Conservation (phyloP, 192 early-diverging fungal genomes). For the Globomyces pollinis-pini region DNA sequence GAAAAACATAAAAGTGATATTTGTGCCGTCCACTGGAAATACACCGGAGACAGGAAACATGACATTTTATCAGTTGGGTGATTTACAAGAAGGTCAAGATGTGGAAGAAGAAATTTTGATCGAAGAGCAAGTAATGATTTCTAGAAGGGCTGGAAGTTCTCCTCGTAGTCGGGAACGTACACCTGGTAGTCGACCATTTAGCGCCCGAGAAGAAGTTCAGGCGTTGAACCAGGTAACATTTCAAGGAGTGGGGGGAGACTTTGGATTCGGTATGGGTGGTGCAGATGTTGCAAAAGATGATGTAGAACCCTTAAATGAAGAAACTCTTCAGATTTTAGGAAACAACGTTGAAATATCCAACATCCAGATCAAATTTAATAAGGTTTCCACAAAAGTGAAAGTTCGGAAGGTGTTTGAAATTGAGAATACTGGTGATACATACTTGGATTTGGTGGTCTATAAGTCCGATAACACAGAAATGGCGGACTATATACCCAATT, state of each 20-base stretch:
- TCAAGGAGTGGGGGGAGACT: not conserved
- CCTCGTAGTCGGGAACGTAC: conserved; percentile 3
- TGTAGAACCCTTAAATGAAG: not conserved
- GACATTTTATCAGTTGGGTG: conserved; percentile 19
- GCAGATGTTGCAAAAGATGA: not conserved
- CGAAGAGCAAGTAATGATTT: conserved; percentile 26
- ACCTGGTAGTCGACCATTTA: conserved; percentile 5
- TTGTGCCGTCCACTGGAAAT: conserved; percentile 20
- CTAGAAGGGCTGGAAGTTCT: conserved; percentile 26
- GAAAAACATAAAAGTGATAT: conserved; percentile 27
- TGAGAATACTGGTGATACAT: conserved; percentile 47
- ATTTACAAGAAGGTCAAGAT: conserved; percentile 14
- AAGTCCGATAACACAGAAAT: conserved; percentile 17
- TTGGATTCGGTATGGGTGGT: conserved; percentile 5
- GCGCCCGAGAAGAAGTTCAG: not conserved
- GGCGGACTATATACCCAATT: conserved; percentile 9
- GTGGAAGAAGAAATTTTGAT: conserved; percentile 14
- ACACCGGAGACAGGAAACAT: conserved; percentile 13
- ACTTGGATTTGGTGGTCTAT: conserved; percentile 32
- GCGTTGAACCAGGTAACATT: not conserved
- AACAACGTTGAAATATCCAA: conserved; percentile 15
- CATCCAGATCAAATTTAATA: conserved; percentile 40
- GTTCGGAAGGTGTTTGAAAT: conserved; percentile 45
- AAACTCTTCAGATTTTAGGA: not conserved
- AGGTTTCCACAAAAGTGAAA: conserved; percentile 25